Percentiles rank a stretch among this genome's conserved stretches.
phyloP scores from a whole-genome alignment of 2,329 filamentous ascomycete species.

The Arthrinium puccinioides region DNA sequence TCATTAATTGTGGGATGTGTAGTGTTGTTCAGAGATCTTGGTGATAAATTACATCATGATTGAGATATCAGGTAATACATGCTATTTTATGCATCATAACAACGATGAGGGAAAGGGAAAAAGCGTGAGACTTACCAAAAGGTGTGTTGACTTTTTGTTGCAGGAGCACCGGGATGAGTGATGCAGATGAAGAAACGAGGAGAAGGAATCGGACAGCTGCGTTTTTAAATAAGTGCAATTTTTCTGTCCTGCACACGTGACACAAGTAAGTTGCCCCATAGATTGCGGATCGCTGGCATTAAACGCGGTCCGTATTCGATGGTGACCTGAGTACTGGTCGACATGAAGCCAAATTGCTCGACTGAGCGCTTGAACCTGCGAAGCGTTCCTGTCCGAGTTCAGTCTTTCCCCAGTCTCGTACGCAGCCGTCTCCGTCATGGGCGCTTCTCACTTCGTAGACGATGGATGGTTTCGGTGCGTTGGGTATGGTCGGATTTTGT shows the following conservation, averaged over 20 bases:
- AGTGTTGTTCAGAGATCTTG: constrained; percentile 60
- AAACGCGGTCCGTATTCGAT: too few relatives aligned
- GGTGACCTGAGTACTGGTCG: too few relatives aligned
- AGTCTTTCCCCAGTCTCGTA: too few relatives aligned
- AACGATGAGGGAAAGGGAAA: constrained; percentile 7
- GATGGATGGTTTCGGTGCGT: constrained; percentile 1
- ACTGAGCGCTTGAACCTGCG: too few relatives aligned
- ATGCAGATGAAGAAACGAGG: not conserved
- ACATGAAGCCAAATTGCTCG: too few relatives aligned
- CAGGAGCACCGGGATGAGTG: too few relatives aligned
- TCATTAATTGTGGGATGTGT: constrained; percentile 2
- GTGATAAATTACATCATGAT: constrained; percentile 56
- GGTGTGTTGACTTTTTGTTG: not conserved
- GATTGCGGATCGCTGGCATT: too few relatives aligned
- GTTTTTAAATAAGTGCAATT: constrained; percentile 10
- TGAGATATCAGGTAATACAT: constrained; percentile 55
- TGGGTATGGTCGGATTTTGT: constrained; percentile 6
- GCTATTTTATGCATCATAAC: constrained; percentile 47
- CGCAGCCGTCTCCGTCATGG: too few relatives aligned
- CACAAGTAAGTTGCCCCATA: too few relatives aligned
- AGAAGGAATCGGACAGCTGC: constrained; percentile 7
- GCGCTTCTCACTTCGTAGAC: too few relatives aligned
- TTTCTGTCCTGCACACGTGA: too few relatives aligned
- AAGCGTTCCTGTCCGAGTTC: too few relatives aligned
- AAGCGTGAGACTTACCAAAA: constrained; percentile 11